phyloP scores from a whole-genome alignment of 164 flowering plant species.

The Vitis cinerea region DNA sequence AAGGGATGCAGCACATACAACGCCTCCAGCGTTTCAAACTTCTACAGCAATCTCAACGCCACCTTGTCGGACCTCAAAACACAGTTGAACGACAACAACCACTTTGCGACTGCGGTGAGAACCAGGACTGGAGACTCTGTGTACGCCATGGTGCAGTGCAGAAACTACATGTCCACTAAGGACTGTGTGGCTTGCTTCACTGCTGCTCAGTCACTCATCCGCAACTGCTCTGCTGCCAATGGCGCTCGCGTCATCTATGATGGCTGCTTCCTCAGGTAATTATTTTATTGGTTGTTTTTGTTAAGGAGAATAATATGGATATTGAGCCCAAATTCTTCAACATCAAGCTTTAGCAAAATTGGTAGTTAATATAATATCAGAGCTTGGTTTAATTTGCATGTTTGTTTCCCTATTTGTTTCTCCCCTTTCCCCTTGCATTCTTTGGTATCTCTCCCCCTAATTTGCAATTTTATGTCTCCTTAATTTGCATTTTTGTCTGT shows the following conservation, averaged over 20 bases:
- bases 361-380: too few species aligned
- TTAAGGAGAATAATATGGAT: too few species aligned
- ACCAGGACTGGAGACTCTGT: constrained; percentile 29
- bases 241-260: constrained; percentile 47
- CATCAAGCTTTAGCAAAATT: too few species aligned
- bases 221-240: constrained; percentile 40
- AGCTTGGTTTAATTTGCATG: too few species aligned
- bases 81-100: constrained; percentile 5
- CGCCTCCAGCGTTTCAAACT: constrained; percentile 13
- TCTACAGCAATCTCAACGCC: constrained; percentile 23
- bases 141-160: constrained; percentile 47
- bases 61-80: constrained; percentile 19
- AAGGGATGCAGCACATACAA: constrained; percentile 34
- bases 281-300: not conserved
- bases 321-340: too few species aligned
- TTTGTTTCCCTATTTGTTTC: too few species aligned
- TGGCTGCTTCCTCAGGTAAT: constrained; percentile 55
- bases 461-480: too few species aligned
- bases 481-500: too few species aligned
- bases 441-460: too few species aligned
- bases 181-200: constrained; percentile 45
- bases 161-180: constrained; percentile 32
- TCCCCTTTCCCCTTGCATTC: too few species aligned
- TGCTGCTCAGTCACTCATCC: constrained; percentile 25
- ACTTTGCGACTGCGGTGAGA: constrained; percentile 39